Conservation (phyloP, 345 rosid genomes). For the Populus nigra region DNA sequence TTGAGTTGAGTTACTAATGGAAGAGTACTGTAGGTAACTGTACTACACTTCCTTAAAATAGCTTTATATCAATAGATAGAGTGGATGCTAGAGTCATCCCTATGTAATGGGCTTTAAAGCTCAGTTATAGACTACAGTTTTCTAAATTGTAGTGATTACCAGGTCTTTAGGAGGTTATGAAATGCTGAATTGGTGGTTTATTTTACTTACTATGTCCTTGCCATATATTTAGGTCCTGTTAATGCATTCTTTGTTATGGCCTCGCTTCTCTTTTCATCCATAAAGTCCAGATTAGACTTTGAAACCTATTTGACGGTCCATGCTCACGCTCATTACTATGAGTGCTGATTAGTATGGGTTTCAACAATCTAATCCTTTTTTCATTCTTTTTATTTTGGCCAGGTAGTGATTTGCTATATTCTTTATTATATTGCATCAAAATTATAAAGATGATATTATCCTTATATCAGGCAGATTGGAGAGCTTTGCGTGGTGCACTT, state of each 20-base stretch:
- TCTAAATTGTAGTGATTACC: background rate
- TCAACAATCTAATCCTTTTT: background rate
- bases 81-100: too few species aligned
- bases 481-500: constrained; percentile 79
- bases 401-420: background rate
- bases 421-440: background rate
- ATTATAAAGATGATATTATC: constrained; percentile 26
- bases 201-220: too few species aligned
- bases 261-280: background rate
- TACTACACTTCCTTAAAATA: too few species aligned
- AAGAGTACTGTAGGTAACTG: too few species aligned
- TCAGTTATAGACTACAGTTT: background rate
- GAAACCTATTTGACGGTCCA: background rate
- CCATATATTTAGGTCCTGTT: background rate
- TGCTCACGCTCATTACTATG: too few species aligned
- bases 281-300: background rate
- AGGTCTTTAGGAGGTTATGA: background rate
- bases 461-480: constrained; percentile 90
- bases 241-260: background rate
- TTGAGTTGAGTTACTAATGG: too few species aligned
- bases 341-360: background rate
- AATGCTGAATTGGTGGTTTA: too few species aligned
- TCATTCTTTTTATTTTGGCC: background rate
- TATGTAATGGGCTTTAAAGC: too few species aligned
- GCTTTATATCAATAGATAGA: too few species aligned